phyloP scores from a whole-genome alignment of 2,329 filamentous ascomycete species.

The Thielaviopsis euricoi region DNA sequence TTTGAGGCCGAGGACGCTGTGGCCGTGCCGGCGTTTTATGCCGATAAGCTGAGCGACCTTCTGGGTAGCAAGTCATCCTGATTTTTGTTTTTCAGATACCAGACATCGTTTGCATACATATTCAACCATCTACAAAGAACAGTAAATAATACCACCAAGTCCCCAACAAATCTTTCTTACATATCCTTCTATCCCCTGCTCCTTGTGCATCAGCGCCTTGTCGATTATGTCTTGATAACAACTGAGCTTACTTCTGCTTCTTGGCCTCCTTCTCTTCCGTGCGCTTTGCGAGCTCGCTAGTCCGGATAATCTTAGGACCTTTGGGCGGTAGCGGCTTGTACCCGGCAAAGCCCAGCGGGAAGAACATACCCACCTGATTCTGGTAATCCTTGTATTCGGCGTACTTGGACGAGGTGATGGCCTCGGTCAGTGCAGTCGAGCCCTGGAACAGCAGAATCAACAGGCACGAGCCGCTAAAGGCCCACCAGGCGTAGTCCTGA shows the following conservation, averaged over 20 bases:
- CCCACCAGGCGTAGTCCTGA: slow-evolving; percentile 61
- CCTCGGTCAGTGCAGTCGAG: slow-evolving; percentile 77
- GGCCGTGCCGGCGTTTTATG: slow-evolving; percentile 65
- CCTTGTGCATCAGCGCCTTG: too few relatives aligned
- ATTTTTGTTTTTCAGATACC: neutral
- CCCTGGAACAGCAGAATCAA: slow-evolving; percentile 75
- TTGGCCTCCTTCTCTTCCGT: slow-evolving; percentile 6
- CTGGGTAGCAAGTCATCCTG: slow-evolving; percentile 13
- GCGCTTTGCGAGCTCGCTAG: slow-evolving; percentile 31
- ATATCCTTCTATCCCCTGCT: neutral
- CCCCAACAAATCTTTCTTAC: slow-evolving; percentile 7
- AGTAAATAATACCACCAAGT: neutral
- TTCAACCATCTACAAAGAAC: neutral
- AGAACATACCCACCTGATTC: slow-evolving; percentile 63
- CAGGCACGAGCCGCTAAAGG: slow-evolving; percentile 47
- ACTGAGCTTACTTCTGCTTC: slow-evolving; percentile 11
- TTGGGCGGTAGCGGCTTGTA: slow-evolving; percentile 25
- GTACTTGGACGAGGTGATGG: slow-evolving; percentile 68
- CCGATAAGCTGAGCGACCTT: slow-evolving; percentile 72
- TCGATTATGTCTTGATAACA: slow-evolving; percentile 11
- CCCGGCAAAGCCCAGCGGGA: slow-evolving; percentile 40
- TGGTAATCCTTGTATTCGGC: slow-evolving; percentile 78
- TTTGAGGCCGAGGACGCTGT: slow-evolving; percentile 53
- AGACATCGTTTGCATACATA: neutral
- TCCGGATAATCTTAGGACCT: slow-evolving; percentile 30